Evolutionary conservation across 2,329 filamentous ascomycete genomes (phyloP).

Genomic region (Cladosporium sp.): DNA sequence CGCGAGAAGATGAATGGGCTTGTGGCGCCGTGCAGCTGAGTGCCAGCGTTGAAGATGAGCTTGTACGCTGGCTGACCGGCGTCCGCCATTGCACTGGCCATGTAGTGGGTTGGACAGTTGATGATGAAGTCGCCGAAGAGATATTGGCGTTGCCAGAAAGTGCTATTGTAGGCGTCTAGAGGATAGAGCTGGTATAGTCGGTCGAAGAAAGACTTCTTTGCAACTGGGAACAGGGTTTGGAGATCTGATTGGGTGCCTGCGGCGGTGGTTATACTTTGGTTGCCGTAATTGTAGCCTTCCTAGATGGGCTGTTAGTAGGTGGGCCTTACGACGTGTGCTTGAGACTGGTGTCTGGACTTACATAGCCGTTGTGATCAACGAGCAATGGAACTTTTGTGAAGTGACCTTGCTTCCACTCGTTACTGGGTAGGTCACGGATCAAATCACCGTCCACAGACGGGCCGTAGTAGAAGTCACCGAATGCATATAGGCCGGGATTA

Average conservation of each 20-base stretch:
- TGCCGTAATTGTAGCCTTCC: slow-evolving; percentile 42
- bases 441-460: slow-evolving; percentile 44
- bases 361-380: slow-evolving; percentile 39
- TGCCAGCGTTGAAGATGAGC: slow-evolving; percentile 39
- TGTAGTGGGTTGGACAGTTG: slow-evolving; percentile 41
- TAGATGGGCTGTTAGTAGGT: not conserved
- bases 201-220: slow-evolving; percentile 39
- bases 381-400: slow-evolving; percentile 40
- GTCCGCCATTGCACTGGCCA: slow-evolving; percentile 38
- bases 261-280: slow-evolving; percentile 31
- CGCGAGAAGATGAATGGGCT: slow-evolving; percentile 27
- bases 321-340: not conserved
- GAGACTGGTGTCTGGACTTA: not conserved
- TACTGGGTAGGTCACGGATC: slow-evolving; percentile 39
- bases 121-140: slow-evolving; percentile 49
- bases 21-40: slow-evolving; percentile 35
- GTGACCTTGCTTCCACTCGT: slow-evolving; percentile 36
- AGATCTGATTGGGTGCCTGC: slow-evolving; percentile 35
- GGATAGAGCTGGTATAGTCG: slow-evolving; percentile 45
- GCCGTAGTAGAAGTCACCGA: slow-evolving; percentile 44
- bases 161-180: slow-evolving; percentile 35
- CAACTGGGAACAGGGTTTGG: slow-evolving; percentile 37
- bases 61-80: slow-evolving; percentile 34
- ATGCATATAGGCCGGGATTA: slow-evolving; percentile 26
- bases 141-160: slow-evolving; percentile 39